Conservation (phyloP, 2,329 filamentous ascomycete genomes). For the Alternaria dauci region DNA sequence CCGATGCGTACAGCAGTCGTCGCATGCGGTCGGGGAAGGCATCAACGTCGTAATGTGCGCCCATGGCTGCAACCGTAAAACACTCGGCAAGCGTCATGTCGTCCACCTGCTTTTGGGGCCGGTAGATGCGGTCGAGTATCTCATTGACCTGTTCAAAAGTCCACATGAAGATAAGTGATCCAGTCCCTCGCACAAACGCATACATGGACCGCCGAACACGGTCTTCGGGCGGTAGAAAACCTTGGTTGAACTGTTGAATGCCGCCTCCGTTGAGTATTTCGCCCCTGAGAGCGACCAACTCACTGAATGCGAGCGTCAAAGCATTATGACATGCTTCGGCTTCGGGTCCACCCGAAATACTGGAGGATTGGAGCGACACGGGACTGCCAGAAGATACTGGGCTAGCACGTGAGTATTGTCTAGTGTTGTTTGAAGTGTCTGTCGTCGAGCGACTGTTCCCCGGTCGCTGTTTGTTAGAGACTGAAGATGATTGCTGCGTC, state of each 20-base stretch:
- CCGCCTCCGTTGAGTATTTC: slow-evolving; percentile 39
- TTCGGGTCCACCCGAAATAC: slow-evolving; percentile 26
- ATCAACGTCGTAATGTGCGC: slow-evolving; percentile 49
- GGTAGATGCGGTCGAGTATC: slow-evolving; percentile 48
- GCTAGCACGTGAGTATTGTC: slow-evolving; percentile 37
- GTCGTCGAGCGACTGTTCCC: slow-evolving; percentile 32
- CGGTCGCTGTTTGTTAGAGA: slow-evolving; percentile 28
- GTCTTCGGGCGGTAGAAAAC: slow-evolving; percentile 42
- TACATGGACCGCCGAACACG: slow-evolving; percentile 42
- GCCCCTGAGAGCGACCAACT: slow-evolving; percentile 42
- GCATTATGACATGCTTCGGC: slow-evolving; percentile 47
- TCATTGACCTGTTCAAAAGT: slow-evolving; percentile 42
- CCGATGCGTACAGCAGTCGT: slow-evolving; percentile 45
- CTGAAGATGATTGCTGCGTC: slow-evolving; percentile 33
- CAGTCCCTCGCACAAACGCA: slow-evolving; percentile 47
- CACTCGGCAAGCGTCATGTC: slow-evolving; percentile 48
- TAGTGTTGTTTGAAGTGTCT: slow-evolving; percentile 34
- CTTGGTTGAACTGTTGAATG: slow-evolving; percentile 34
- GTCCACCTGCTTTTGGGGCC: slow-evolving; percentile 36
- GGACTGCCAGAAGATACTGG: slow-evolving; percentile 44
- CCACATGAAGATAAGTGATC: slow-evolving; percentile 50
- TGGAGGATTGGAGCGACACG: slow-evolving; percentile 33
- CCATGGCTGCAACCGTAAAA: slow-evolving; percentile 49
- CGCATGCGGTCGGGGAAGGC: slow-evolving; percentile 45
- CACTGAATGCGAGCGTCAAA: slow-evolving; percentile 47